Base-by-base conservation (phyloP, 768 basidiomycete species). In the Termitomyces sp. region DNA sequence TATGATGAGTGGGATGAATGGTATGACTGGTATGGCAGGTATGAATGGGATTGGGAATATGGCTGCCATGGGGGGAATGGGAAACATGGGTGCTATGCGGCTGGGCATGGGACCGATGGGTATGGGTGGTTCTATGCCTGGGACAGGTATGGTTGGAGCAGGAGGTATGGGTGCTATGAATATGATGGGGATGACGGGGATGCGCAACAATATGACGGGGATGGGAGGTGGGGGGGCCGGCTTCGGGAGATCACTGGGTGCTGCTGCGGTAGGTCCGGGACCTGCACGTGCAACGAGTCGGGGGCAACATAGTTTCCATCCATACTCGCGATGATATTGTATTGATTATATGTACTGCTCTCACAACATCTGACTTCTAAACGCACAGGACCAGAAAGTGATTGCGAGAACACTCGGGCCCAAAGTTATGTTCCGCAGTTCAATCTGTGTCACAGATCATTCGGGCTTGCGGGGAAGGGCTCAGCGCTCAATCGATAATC, bases 251-350 rank as follows among this genome's bases (percentile, higher is more conserved):
- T 55, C 73, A 49, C 70, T 73, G 70, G 73, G 70, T 63, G 47
- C 62, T 1, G 57, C 60, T 42, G 54, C 54, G 11, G 56, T 61
- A 3, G 57, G 62, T 19, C 57, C 68, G 49, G 81, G 74, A 26
- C 67, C 72, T 56, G 72, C 76, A 53, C 73, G 79, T 7, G 73
- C 75, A 67, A 75, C 71, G 53, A 76, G 62, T 28, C 75, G 82
- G 21, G 84, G 83, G 56, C 82, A 83, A 59, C 80, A 83, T 60
- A 75, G 73, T 56, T 86, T 83, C 69, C 84, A 86, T 68, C 84
- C 84, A n/a, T 86, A 86, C 65, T 75, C 83, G 53, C 76, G 84
- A 63, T 55, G 40, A 55, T 55, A 28, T 42, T 55, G 40, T 49
- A 33, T 42, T 43, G 42, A 55, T 28, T 48, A 53, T 48, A 45